Evolutionary conservation across 2,329 filamentous ascomycete species (phyloP), one percentile per base, ranked within the genome.

Genomic region (Ophiostoma angusticollis): DNA sequence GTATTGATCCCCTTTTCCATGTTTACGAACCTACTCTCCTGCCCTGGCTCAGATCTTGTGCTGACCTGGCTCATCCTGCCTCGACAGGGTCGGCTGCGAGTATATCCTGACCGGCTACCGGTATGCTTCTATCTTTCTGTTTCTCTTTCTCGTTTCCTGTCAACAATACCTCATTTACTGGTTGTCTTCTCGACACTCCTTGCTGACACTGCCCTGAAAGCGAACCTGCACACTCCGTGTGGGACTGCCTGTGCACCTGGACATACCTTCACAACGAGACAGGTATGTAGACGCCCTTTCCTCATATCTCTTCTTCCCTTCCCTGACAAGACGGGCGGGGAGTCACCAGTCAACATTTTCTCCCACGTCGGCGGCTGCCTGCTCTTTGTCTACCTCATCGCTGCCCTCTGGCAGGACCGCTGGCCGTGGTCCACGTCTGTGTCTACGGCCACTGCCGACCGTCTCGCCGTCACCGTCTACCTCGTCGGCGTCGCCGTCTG

Each of bases 401-500:
- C 57, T 12, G 56, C 41, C 62, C 18, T 64, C 62, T 47, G 31
- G 22, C n/a, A 19, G n/a, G n/a, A 24, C 16, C 6, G 17, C 19
- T 40, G 38, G 38, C 38, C 38, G 5, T 40, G 31, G 38, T 17
- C 30, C 6, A 7, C 22, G 3, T 8, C n/a, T 5, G 13, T 9
- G 13, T 11, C 35, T 27, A 39, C 32, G 23, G 14, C 29, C 6
- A 16, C 25, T 3, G 24, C 22, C 31, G 40, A 42, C 40, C 32
- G 27, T 8, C 7, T 39, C 9, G 40, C 40, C 11, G 40, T 27
- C 21, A 30, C 53, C 6, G 52, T 52, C 18, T 68, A 63, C 49
- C 63, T 66, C 39, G 42, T 57, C 13, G 64, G 64, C 6, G 62
- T 67, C 9, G 57, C 58, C 5, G 48, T 59, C 34, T 70, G 64